These are phyloP conservation scores for Penicillium nordicum DNA, from an alignment of 2,329 filamentous ascomycete species.

Conservation along the genomic window DNA sequence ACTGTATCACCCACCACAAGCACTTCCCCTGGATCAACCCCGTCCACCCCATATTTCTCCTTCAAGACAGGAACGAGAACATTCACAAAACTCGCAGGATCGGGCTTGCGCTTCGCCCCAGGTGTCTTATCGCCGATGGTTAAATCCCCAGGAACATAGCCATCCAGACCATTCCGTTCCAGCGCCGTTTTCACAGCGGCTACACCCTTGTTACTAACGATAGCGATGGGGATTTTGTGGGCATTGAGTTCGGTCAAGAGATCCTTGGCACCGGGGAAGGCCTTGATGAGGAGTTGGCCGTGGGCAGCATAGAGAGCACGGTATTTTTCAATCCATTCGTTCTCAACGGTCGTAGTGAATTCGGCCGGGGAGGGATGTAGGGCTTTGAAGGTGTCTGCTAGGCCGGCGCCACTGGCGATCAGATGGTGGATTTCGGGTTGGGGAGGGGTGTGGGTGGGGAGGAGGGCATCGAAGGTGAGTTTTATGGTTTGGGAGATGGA, in stretches of 20 bases:
- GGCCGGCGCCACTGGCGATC: slow-evolving; percentile 14
- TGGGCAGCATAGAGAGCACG: slow-evolving; percentile 21
- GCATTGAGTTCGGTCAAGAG: slow-evolving; percentile 13
- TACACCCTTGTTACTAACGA: slow-evolving; percentile 26
- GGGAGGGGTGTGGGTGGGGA: slow-evolving; percentile 10
- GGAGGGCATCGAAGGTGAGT: slow-evolving; percentile 13
- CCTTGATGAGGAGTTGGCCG: slow-evolving; percentile 19
- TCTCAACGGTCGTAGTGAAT: slow-evolving; percentile 7
- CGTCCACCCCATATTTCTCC: slow-evolving; percentile 1
- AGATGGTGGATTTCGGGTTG: slow-evolving; percentile 11
- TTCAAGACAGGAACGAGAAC: slow-evolving; percentile 15
- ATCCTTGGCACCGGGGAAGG: slow-evolving; percentile 17
- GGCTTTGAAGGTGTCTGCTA: slow-evolving; percentile 12
- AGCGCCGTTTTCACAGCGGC: slow-evolving; percentile 17
- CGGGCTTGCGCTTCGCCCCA: slow-evolving; percentile 15
- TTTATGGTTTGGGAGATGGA: slow-evolving; percentile 16
- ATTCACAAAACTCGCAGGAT: slow-evolving; percentile 14
- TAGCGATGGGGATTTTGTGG: slow-evolving; percentile 16
- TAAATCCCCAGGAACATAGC: slow-evolving; percentile 10
- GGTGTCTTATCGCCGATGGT: slow-evolving; percentile 18
- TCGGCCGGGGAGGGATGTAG: slow-evolving; percentile 5
- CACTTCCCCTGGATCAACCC: not conserved
- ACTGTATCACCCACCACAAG: slow-evolving; percentile 17
- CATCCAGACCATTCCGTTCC: slow-evolving; percentile 5
- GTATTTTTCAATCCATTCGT: slow-evolving; percentile 22